Evolutionary conservation across 306 rosid species (phyloP).

Genomic region (Casuarina cunninghamiana): DNA sequence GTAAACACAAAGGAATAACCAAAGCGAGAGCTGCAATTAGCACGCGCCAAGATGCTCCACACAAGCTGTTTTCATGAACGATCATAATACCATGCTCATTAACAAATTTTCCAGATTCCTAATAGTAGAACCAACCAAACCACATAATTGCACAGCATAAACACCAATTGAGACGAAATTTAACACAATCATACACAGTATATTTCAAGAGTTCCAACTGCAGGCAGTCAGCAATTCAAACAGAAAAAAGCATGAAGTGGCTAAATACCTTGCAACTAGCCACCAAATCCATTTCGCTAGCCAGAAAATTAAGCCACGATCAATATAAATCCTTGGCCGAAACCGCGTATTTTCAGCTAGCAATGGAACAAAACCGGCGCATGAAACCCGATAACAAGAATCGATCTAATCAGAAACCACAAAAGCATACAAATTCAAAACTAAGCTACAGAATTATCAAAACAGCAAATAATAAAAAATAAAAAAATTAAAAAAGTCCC

Average conservation of each 20-base stretch:
- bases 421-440: constrained; percentile 13
- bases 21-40: neutral
- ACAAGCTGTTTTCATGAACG: neutral
- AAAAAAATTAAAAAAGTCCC: neutral
- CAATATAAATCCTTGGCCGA: neutral
- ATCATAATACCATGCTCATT: neutral
- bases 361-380: constrained; percentile 24
- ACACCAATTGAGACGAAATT: neutral
- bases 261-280: constrained; percentile 58
- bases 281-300: constrained; percentile 47
- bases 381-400: constrained; percentile 19
- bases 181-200: neutral
- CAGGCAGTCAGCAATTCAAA: neutral
- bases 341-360: constrained; percentile 15
- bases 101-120: neutral
- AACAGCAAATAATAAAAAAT: neutral
- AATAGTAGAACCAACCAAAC: neutral
- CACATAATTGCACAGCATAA: neutral
- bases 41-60: neutral
- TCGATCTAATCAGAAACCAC: constrained; percentile 38
- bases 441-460: neutral
- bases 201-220: neutral
- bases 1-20: neutral
- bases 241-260: neutral
- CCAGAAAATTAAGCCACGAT: neutral